Percentiles rank a stretch among this genome's conserved stretches.
These are phyloP conservation scores for Candida labiduridarum DNA, from an alignment of 1,139 yeast species.

Conservation along the genomic window DNA sequence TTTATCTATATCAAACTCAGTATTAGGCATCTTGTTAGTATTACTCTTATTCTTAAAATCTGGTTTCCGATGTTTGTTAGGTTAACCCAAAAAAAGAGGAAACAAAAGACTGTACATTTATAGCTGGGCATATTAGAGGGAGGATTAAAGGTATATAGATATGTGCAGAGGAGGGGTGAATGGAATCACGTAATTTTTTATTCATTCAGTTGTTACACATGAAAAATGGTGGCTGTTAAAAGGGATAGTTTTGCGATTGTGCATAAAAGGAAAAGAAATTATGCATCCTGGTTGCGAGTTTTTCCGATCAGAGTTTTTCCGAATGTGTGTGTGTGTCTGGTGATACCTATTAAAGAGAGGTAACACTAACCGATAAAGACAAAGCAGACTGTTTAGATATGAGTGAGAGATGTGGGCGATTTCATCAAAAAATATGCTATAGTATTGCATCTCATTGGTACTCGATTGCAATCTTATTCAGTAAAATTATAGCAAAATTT, in stretches of 20 bases:
- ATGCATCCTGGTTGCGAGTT: not conserved
- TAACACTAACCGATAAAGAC: not conserved
- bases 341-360: not conserved
- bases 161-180: not conserved
- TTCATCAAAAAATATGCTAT: too few species aligned
- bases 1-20: conserved; percentile 2
- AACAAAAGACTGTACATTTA: not conserved
- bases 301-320: conserved; percentile 1
- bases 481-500: too few species aligned
- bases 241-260: not conserved
- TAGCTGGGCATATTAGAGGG: not conserved
- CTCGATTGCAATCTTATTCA: too few species aligned
- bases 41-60: too few species aligned
- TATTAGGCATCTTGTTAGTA: not conserved
- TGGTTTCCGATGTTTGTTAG: too few species aligned
- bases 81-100: not conserved
- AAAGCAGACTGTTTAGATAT: too few species aligned
- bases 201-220: not conserved
- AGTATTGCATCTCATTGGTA: too few species aligned
- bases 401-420: too few species aligned
- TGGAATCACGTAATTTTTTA: not conserved
- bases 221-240: not conserved
- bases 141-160: not conserved
- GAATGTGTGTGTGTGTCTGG: conserved; percentile 2
- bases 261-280: not conserved